These are phyloP conservation scores for Geosmithia putterillii DNA, from an alignment of 2,329 filamentous ascomycete genomes.

Conservation along the genomic window DNA sequence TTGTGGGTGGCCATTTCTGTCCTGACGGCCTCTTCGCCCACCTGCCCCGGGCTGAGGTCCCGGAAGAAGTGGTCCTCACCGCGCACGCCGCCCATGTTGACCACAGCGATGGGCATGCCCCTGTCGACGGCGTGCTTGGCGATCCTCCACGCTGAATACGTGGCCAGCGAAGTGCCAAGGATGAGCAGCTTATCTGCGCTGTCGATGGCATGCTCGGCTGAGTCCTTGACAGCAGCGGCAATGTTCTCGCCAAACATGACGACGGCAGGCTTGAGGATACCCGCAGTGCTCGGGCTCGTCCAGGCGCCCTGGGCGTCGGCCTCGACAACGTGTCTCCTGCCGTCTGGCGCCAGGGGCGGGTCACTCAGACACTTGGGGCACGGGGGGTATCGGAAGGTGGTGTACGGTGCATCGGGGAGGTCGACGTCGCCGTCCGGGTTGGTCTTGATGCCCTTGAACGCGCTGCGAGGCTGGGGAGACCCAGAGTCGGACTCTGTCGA, in stretches of 20 bases:
- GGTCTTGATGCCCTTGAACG: slow-evolving; percentile 60
- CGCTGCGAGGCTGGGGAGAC: slow-evolving; percentile 54
- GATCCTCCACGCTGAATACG: slow-evolving; percentile 88
- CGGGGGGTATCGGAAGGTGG: slow-evolving; percentile 80
- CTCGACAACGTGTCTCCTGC: slow-evolving; percentile 45
- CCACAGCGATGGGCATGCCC: slow-evolving; percentile 73
- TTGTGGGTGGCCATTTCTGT: slow-evolving; percentile 45
- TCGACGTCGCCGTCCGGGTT: slow-evolving; percentile 96
- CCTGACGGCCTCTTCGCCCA: slow-evolving; percentile 39
- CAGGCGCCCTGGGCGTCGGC: slow-evolving; percentile 75
- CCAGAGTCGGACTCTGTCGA: too few species aligned
- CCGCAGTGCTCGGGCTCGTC: slow-evolving; percentile 51
- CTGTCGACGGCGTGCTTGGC: slow-evolving; percentile 72
- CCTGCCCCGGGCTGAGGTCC: slow-evolving; percentile 37
- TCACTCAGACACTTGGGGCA: slow-evolving; percentile 67
- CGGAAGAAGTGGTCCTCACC: slow-evolving; percentile 64
- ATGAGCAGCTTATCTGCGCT: slow-evolving; percentile 63
- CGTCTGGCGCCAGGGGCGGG: slow-evolving; percentile 44
- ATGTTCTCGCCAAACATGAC: slow-evolving; percentile 97
- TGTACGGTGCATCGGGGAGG: slow-evolving; percentile 74
- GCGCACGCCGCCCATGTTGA: slow-evolving; percentile 78
- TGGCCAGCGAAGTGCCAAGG: slow-evolving; percentile 81
- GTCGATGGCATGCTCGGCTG: slow-evolving; percentile 72
- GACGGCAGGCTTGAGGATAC: slow-evolving; percentile 83
- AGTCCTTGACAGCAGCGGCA: slow-evolving; percentile 50